Evolutionary conservation across 805 yeast species (phyloP).

Genomic region (Suhomyces canberraensis): DNA sequence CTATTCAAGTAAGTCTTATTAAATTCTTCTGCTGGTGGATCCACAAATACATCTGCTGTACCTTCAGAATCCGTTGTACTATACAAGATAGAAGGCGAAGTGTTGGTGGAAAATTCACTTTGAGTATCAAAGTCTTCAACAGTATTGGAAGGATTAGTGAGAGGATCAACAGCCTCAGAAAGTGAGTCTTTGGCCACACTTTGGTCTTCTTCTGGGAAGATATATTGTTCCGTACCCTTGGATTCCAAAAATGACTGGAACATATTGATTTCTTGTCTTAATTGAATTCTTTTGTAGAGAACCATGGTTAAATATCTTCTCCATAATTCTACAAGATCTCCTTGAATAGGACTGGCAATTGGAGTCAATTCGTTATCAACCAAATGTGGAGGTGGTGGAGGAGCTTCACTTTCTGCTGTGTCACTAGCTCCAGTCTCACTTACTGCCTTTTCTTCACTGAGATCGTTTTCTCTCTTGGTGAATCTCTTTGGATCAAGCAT

Average conservation of each 20-base stretch:
- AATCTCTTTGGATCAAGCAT: conserved; percentile 8
- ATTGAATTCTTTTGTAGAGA: conserved; percentile 34
- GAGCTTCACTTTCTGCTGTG: conserved; percentile 15
- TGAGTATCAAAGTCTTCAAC: neutral
- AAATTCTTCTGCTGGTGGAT: conserved; percentile 23
- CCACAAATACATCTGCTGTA: conserved; percentile 6
- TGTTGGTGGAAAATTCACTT: neutral
- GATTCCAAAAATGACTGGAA: conserved; percentile 25
- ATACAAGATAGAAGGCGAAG: neutral
- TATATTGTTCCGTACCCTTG: neutral
- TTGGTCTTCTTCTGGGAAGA: conserved; percentile 4
- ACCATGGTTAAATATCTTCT: conserved; percentile 32
- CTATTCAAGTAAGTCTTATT: conserved; percentile 27
- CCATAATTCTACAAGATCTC: conserved; percentile 24
- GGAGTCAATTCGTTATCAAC: neutral
- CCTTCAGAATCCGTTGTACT: conserved; percentile 4
- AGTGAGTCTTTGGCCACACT: neutral
- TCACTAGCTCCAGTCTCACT: conserved; percentile 1
- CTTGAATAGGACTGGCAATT: neutral
- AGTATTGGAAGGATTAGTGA: no score
- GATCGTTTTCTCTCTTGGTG: neutral
- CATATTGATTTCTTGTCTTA: conserved; percentile 38
- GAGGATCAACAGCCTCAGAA: neutral
- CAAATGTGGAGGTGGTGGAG: conserved; percentile 28
- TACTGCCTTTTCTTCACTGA: neutral